These are phyloP conservation scores for Podospora tetraspora DNA, from an alignment of 495 filamentous ascomycete species.

Conservation along the genomic window DNA sequence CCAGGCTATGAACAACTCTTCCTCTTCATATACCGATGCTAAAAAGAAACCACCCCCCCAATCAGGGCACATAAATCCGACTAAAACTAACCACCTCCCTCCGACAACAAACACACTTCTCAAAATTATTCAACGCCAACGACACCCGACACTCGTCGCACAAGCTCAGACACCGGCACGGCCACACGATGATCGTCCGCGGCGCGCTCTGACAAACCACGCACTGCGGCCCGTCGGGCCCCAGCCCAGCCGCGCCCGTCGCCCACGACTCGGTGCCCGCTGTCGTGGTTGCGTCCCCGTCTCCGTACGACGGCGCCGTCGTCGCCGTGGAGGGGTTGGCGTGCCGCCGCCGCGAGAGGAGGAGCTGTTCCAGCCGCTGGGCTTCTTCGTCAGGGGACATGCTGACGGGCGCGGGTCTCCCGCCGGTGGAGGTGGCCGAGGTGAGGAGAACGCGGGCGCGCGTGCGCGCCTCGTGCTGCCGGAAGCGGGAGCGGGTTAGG, in stretches of 20 bases:
- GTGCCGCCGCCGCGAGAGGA: constrained; percentile 54
- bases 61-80: constrained; percentile 86
- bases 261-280: constrained; percentile 44
- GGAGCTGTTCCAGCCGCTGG: constrained; percentile 71
- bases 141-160: constrained; percentile 94
- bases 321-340: neutral
- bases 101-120: constrained; percentile 89
- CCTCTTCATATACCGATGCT: too few relatives aligned
- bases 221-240: constrained; percentile 73
- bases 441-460: constrained; percentile 60
- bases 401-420: constrained; percentile 26
- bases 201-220: constrained; percentile 89
- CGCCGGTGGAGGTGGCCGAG: constrained; percentile 1
- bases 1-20: neutral
- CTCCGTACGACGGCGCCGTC: neutral
- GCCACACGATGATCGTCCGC: constrained; percentile 90
- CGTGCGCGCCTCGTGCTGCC: constrained; percentile 57
- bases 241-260: constrained; percentile 64
- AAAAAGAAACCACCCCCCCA: too few relatives aligned
- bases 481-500: constrained; percentile 75
- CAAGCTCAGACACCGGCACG: constrained; percentile 86
- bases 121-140: constrained; percentile 93
- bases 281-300: neutral
- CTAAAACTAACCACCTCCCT: constrained; percentile 81
- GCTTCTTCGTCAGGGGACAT: constrained; percentile 67